These are phyloP conservation scores for Curvularia verruculosa DNA, from an alignment of 2,329 filamentous ascomycete genomes.

Conservation along the genomic window DNA sequence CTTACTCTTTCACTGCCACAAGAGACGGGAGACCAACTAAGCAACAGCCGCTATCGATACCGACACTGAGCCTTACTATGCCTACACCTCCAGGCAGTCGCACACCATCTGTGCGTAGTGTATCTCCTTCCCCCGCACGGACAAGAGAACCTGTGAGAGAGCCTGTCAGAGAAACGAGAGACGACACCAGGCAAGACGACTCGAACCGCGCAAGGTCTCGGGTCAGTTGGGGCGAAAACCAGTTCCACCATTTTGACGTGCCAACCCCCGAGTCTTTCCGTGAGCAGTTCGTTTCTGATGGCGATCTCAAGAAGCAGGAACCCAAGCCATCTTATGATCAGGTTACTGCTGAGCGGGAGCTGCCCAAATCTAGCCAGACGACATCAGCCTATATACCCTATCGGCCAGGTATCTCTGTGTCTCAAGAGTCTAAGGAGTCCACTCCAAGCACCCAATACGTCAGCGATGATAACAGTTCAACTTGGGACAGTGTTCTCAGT, in stretches of 20 bases:
- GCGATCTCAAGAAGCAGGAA: constrained; percentile 33
- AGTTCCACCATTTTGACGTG: constrained; percentile 55
- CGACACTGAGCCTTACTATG: constrained; percentile 62
- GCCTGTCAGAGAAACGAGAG: constrained; percentile 29
- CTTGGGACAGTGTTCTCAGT: constrained; percentile 29
- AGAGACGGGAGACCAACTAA: constrained; percentile 47
- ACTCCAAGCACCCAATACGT: constrained; percentile 41
- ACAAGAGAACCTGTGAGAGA: constrained; percentile 37
- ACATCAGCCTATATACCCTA: constrained; percentile 41
- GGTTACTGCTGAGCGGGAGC: constrained; percentile 49
- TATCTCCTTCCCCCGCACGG: constrained; percentile 46
- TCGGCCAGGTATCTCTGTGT: constrained; percentile 31
- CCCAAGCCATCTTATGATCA: constrained; percentile 43
- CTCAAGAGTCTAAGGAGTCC: constrained; percentile 27
- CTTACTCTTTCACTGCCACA: constrained; percentile 50
- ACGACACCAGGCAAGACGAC: constrained; percentile 34
- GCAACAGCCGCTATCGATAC: constrained; percentile 54
- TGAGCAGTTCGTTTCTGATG: constrained; percentile 46
- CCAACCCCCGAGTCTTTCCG: constrained; percentile 53
- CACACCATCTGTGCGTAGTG: constrained; percentile 47
- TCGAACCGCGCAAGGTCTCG: constrained; percentile 37
- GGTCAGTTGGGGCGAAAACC: constrained; percentile 57
- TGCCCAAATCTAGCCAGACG: constrained; percentile 37
- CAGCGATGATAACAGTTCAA: constrained; percentile 32
- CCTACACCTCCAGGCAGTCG: constrained; percentile 63